A percentile compares a stretch with the other conserved stretches of the same genome.
phyloP scores from a whole-genome alignment of 768 basidiomycete genomes.

The Neoboletus subvelutipes region DNA sequence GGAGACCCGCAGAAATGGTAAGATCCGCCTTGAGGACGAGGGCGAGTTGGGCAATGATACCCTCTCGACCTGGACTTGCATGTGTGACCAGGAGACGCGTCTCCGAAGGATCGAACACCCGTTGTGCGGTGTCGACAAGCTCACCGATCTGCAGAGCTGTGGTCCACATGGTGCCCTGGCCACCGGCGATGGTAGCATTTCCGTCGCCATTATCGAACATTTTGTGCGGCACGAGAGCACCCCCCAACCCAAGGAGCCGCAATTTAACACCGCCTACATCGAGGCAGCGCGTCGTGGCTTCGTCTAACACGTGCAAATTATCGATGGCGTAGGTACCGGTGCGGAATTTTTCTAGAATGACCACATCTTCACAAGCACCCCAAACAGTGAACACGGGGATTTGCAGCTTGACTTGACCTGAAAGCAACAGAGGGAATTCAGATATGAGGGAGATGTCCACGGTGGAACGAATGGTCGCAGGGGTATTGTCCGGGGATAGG shows the following conservation, averaged over 20 bases:
- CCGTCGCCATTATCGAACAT: constrained; percentile 95
- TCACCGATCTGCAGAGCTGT: constrained; percentile 97
- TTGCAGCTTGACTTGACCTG: constrained; percentile 86
- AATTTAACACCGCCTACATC: constrained; percentile 93
- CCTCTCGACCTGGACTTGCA: constrained; percentile 89
- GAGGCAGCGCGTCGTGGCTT: constrained; percentile 89
- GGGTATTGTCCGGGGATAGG: constrained; percentile 67
- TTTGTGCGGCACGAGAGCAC: constrained; percentile 93
- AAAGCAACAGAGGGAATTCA: constrained; percentile 90
- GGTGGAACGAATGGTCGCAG: constrained; percentile 67
- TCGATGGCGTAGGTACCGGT: constrained; percentile 76
- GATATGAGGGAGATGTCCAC: constrained; percentile 80
- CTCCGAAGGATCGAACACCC: constrained; percentile 89
- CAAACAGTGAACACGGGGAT: constrained; percentile 96
- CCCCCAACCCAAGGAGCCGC: constrained; percentile 92
- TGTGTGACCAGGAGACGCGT: constrained; percentile 93
- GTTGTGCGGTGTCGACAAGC: constrained; percentile 94
- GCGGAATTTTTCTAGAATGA: constrained; percentile 91
- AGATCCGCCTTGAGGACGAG: constrained; percentile 92
- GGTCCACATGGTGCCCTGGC: constrained; percentile 98
- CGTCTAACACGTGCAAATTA: constrained; percentile 91
- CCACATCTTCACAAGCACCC: constrained; percentile 96
- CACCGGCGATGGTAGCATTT: constrained; percentile 94
- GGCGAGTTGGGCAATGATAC: constrained; percentile 86
- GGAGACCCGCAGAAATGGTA: constrained; percentile 90